These are phyloP conservation scores for Saitozyma sp. DNA, from an alignment of 768 basidiomycete genomes.

Conservation along the genomic window DNA sequence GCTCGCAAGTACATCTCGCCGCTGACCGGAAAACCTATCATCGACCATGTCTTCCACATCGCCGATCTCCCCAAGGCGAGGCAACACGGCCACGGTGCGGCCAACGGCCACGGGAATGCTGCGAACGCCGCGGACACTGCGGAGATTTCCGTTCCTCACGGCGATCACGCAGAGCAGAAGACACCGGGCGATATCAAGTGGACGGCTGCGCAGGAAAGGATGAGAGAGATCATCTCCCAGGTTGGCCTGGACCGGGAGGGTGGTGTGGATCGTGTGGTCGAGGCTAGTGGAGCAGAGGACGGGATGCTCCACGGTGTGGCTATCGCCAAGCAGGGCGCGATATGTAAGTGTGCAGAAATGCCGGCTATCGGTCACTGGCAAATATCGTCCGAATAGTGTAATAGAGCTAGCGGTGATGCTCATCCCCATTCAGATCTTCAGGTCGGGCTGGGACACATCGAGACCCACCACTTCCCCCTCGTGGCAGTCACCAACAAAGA, in stretches of 20 bases:
- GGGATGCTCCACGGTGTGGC: constrained; percentile 40
- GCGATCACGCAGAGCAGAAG: too few relatives aligned
- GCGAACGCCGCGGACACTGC: constrained; percentile 2
- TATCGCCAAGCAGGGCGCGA: constrained; percentile 43
- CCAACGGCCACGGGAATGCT: constrained; percentile 30
- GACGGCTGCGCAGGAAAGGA: constrained; percentile 31
- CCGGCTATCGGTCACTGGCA: too few relatives aligned
- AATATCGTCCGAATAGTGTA: constrained; percentile 14
- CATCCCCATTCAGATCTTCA: constrained; percentile 8
- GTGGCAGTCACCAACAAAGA: constrained; percentile 48
- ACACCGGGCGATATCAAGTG: constrained; percentile 29
- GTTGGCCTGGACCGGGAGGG: constrained; percentile 37
- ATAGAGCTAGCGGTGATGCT: too few relatives aligned
- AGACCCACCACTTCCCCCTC: constrained; percentile 37
- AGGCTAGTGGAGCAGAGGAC: constrained; percentile 43
- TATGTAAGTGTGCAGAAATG: constrained; percentile 25
- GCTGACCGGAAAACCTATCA: constrained; percentile 44
- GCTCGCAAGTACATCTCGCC: constrained; percentile 46
- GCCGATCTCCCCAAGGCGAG: constrained; percentile 24
- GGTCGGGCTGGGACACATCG: constrained; percentile 42
- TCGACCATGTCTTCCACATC: constrained; percentile 45
- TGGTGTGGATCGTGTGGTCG: constrained; percentile 43
- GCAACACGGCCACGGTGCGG: constrained; percentile 28
- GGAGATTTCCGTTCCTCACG: too few relatives aligned
- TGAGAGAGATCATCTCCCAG: constrained; percentile 23